Evolutionary conservation across 345 rosid genomes (phyloP), one percentile per base, ranked within the genome.

Genomic region (Syzygium jambos): DNA sequence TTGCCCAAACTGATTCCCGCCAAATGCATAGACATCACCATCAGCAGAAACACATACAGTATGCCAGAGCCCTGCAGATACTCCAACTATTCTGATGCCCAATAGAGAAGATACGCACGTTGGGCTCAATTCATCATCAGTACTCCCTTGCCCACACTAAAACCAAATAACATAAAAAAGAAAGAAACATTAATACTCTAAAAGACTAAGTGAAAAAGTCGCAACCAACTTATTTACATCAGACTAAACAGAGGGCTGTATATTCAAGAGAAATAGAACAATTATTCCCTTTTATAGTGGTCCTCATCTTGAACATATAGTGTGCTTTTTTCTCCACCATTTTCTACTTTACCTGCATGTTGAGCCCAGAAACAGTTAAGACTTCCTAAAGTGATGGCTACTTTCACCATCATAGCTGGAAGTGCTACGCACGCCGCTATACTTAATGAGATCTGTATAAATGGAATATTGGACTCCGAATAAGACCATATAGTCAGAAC

Each of bases 1-100:
- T 90, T 96, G 99, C 84, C 99, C 98, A 91, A 98, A 98, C 91
- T 98, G 99, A 89, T 98, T 98, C 89, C 99, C 99, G 54, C 99
- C 99, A 92, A 98, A 96, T 1, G 96, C 90, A 86, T 98, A 98
- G 85, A 95, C 96, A 91, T 93, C 98, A 38, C 99, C 99, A 86
- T 98, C 97, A 51, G 94, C 90, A 68, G 99, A 96, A 88, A 96
- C 87, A 83, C 99, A 98, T 84, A 95, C 88, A 7, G 99, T 96
- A 91, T 98, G 99, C 99, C 99, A 96, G 49, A 98, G 93, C 85
- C 99, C 99, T 7, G 98, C 98, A 52, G 99, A 95, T 59, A 96
- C 96, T 59, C 91, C 94, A 59, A 89, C 94, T 88, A 98, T 93
- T 88, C 88, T 90, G 90, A 98, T 92, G 89, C 99, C 99, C 93